Evolutionary conservation across 108 stramenopile genomes (phyloP).

Genomic region (Nannochloropsis salina): DNA sequence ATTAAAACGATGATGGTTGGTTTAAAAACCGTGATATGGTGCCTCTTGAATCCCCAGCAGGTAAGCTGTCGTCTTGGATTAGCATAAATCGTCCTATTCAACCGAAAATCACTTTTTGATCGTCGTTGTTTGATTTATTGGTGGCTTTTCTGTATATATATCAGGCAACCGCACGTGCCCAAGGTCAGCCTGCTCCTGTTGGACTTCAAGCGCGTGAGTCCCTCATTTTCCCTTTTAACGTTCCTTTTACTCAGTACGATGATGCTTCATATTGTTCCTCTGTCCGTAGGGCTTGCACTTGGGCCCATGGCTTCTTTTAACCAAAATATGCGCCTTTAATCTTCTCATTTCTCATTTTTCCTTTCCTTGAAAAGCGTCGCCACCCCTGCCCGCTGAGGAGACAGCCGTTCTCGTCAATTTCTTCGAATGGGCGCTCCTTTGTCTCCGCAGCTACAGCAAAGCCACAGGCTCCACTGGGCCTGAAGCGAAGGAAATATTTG

Average conservation of each 20-base stretch:
- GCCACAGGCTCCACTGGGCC: constrained; percentile 14
- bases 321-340: background rate
- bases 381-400: constrained; percentile 67
- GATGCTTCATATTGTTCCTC: background rate
- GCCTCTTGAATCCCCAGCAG: constrained; percentile 61
- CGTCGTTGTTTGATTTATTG: too few relatives aligned
- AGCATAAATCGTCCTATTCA: too few relatives aligned
- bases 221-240: background rate
- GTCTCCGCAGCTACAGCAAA: constrained; percentile 63
- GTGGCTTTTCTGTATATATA: background rate
- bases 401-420: constrained; percentile 68
- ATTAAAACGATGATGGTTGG: constrained; percentile 78
- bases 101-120: too few relatives aligned
- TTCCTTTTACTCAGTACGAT: too few relatives aligned
- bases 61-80: background rate
- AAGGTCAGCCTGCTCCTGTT: background rate
- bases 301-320: too few relatives aligned
- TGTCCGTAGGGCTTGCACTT: background rate
- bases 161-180: background rate
- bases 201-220: background rate
- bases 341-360: background rate
- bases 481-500: constrained; percentile 52
- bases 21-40: constrained; percentile 86
- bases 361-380: background rate
- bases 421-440: constrained; percentile 70